Evolutionary conservation across 2,329 filamentous ascomycete genomes (phyloP).

Genomic region (Fonsecaea monophora): DNA sequence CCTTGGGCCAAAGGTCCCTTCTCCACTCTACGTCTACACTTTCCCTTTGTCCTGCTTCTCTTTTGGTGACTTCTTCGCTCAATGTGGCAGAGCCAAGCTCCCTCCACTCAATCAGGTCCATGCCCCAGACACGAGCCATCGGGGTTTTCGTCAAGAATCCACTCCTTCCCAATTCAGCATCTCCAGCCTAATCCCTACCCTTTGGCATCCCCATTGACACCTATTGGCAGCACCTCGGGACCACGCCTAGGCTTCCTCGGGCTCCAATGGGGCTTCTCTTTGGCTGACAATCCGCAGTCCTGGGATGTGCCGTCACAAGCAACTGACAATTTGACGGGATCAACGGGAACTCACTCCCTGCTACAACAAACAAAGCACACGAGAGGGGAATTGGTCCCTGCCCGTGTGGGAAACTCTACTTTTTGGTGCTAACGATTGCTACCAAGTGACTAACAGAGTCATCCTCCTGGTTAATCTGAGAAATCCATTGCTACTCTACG

Average conservation of each 20-base stretch:
- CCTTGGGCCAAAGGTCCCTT: neutral
- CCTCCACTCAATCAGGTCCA: conserved; percentile 11
- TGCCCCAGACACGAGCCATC: conserved; percentile 9
- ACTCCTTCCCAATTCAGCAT: conserved; percentile 33
- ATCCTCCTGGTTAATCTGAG: conserved; percentile 3
- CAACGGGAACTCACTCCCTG: conserved; percentile 6
- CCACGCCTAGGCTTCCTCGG: conserved; percentile 5
- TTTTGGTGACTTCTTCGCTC: conserved; percentile 14
- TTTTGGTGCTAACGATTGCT: conserved; percentile 11
- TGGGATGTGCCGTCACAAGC: conserved; percentile 1
- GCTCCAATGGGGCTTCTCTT: neutral
- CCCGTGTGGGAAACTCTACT: conserved; percentile 3
- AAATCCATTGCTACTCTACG: neutral
- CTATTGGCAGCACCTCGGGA: neutral
- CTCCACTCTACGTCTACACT: conserved; percentile 1
- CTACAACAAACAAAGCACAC: neutral
- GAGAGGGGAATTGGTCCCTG: conserved; percentile 12
- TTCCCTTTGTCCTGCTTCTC: neutral
- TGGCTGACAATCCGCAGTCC: neutral
- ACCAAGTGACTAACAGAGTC: conserved; percentile 8
- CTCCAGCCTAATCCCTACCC: conserved; percentile 32
- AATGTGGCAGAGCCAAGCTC: conserved; percentile 18
- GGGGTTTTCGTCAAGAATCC: conserved; percentile 7
- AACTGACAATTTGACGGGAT: conserved; percentile 11
- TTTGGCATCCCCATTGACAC: neutral